Evolutionary conservation across 305 asterid species (phyloP), one percentile per base, ranked within the genome.

Genomic region (Ruellia speciosa): DNA sequence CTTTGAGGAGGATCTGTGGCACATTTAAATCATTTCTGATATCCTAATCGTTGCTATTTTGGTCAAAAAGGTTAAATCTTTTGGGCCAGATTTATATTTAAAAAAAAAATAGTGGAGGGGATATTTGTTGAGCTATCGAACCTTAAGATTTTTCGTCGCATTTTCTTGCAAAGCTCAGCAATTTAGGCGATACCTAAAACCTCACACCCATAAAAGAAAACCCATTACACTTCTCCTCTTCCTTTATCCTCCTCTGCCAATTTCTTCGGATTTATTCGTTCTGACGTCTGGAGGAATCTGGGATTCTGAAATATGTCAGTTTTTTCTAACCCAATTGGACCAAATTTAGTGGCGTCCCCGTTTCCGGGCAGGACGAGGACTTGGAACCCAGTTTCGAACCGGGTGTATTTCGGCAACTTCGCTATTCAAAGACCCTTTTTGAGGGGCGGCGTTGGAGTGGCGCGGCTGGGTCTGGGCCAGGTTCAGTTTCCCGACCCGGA

Each of bases 391-490:
- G 8, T 75, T 76, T 60, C 72, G 31, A 57, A 54, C 18, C 68
- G 79, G 69, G 72, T 72, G 72, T 77, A 71, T 24, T 75, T 86
- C 59, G 62, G 69, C 19, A 76, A 53, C 70, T 75, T 73, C 34
- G 45, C 72, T 20, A 51, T 58, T 64, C 78, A 72, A 54, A 83
- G 76, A 63, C 79, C 86, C 69, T 62, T 64, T 39, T 62, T 50
- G 60, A 72, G 92, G 66, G 81, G 77, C 49, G 68, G 75, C 54
- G 56, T 66, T 17, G 92, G 80, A 60, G 79, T 88, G 58, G 72
- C 86, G 24, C 83, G 95, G 45, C 80, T 74, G 39, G 95, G 96
- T 48, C 56, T 84, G 70, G 94, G 96, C 35, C 90, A 85, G 70
- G 79, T 65, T 69, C 95, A 84, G 7, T 65, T 82, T 61, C 83